Conservation (phyloP, 352 stramenopile genomes). For the Pythium biforme region DNA sequence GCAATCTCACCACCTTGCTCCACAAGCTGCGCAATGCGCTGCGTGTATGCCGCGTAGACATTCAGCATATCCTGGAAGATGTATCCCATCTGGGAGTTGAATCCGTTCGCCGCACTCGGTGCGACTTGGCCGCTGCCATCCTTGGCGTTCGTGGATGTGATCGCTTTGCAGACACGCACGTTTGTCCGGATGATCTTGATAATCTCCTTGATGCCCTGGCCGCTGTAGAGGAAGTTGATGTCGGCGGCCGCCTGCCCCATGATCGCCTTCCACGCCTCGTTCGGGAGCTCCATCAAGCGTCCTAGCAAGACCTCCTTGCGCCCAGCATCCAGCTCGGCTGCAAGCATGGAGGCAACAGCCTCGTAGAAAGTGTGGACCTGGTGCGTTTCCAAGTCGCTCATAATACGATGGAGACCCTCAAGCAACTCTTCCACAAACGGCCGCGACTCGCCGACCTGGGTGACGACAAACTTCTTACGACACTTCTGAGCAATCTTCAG, state of each 20-base stretch:
- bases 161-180: conserved; percentile 93
- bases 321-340: conserved; percentile 68
- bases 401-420: conserved; percentile 93
- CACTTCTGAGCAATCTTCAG: conserved; percentile 99
- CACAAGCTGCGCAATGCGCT: conserved; percentile 92
- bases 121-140: conserved; percentile 22
- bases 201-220: conserved; percentile 87
- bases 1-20: conserved; percentile 90
- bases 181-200: conserved; percentile 99
- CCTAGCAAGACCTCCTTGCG: conserved; percentile 90
- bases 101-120: conserved; percentile 86
- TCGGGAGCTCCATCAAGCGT: conserved; percentile 96
- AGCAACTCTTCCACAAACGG: conserved; percentile 98
- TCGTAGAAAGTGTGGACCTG: conserved; percentile 99
- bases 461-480: conserved; percentile 96
- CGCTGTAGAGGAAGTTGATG: conserved; percentile 79
- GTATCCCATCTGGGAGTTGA: conserved; percentile 96
- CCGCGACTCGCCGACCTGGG: conserved; percentile 91
- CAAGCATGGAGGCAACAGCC: conserved; percentile 91
- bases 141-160: conserved; percentile 38
- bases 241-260: conserved; percentile 77
- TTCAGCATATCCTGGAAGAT: conserved; percentile 99
- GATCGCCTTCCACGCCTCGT: conserved; percentile 89
- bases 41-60: conserved; percentile 98
- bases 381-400: conserved; percentile 97